These are phyloP conservation scores for Vickermania ingenoplastis DNA, from an alignment of 208 protist species.

Conservation along the genomic window DNA sequence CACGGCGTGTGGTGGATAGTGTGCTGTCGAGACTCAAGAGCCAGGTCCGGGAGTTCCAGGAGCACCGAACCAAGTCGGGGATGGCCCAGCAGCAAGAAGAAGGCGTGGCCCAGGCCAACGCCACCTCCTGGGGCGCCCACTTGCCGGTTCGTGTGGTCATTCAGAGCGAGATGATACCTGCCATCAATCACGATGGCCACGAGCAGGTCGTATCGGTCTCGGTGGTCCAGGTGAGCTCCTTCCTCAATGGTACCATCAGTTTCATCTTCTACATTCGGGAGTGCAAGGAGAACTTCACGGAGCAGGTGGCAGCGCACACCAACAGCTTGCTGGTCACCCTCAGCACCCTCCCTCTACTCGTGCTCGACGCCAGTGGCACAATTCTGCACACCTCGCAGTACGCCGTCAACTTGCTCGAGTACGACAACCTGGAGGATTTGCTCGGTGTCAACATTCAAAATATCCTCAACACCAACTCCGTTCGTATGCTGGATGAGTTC, in stretches of 20 bases:
- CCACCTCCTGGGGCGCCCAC: neutral
- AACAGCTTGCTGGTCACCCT: constrained; percentile 8
- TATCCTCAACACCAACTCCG: constrained; percentile 7
- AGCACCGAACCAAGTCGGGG: neutral
- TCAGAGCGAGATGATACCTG: neutral
- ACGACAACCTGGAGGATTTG: constrained; percentile 11
- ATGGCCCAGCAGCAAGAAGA: neutral
- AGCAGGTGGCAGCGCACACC: constrained; percentile 1
- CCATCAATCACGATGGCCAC: neutral
- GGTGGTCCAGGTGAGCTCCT: constrained; percentile 2
- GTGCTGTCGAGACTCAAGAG: neutral
- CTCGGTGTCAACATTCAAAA: constrained; percentile 4
- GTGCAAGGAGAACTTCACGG: constrained; percentile 4
- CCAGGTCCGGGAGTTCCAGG: neutral
- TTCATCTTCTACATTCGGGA: constrained; percentile 6
- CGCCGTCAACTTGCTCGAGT: constrained; percentile 15
- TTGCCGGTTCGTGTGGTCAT: neutral
- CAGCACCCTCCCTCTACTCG: constrained; percentile 8
- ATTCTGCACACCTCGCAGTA: constrained; percentile 11
- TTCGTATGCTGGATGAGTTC: neutral
- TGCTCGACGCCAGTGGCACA: constrained; percentile 8
- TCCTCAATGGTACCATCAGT: neutral
- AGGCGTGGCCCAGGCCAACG: neutral
- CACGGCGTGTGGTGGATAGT: neutral
- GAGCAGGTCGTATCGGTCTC: neutral